Conservation (phyloP, 2,329 filamentous ascomycete genomes). For the Cadophora sp. region DNA sequence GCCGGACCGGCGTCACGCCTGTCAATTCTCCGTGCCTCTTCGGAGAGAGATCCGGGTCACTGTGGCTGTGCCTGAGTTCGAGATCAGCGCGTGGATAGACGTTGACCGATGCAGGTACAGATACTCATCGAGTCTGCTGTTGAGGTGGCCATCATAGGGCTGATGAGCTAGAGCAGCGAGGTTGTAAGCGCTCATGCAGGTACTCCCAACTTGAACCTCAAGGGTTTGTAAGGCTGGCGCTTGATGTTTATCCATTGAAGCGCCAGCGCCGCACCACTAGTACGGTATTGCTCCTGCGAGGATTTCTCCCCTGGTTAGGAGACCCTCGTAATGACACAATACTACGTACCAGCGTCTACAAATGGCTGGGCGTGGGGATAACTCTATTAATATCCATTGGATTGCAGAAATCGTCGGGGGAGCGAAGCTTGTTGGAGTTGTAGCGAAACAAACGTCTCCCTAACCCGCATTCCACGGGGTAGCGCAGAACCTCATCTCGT, state of each 20-base stretch:
- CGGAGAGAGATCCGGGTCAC: conserved; percentile 24
- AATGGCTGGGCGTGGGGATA: conserved; percentile 5
- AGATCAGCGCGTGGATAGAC: conserved; percentile 28
- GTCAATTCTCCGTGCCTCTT: conserved; percentile 26
- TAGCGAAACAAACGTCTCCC: not conserved
- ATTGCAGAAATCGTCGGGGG: not conserved
- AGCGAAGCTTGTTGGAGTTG: conserved; percentile 10
- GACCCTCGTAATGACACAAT: not conserved
- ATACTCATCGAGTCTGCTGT: conserved; percentile 8
- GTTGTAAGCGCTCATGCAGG: conserved; percentile 38
- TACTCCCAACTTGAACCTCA: conserved; percentile 30
- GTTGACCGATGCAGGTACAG: conserved; percentile 20
- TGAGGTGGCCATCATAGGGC: conserved; percentile 34
- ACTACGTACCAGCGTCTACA: conserved; percentile 24
- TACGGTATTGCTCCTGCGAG: not conserved
- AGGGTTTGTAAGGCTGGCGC: conserved; percentile 34
- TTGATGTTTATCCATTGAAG: conserved; percentile 37
- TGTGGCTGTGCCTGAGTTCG: conserved; percentile 18
- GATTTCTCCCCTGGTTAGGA: not conserved
- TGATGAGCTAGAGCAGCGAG: conserved; percentile 27
- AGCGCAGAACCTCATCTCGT: conserved; percentile 18
- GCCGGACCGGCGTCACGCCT: conserved; percentile 39
- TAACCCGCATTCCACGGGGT: conserved; percentile 10
- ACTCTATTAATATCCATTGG: conserved; percentile 18
- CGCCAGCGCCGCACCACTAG: conserved; percentile 24